Evolutionary conservation across 768 basidiomycete genomes (phyloP), one percentile per base, ranked within the genome.

Genomic region (Mycena polygramma): DNA sequence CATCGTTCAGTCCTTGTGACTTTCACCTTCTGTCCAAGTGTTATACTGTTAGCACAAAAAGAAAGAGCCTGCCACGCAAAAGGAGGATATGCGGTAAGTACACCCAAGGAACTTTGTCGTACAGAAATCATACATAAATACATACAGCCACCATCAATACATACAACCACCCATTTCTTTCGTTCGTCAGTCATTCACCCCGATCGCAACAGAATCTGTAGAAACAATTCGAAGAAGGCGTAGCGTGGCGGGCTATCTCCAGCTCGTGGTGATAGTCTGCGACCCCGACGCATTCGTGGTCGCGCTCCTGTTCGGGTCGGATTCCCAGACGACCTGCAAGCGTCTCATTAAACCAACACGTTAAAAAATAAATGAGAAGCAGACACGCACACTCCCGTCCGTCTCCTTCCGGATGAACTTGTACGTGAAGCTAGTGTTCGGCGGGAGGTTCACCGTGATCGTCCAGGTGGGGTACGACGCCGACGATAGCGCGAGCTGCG

Each of bases 381-480:
- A 58, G 41, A 20, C 11, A 78, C 87, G 74, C 68, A 89, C 87
- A 57, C 76, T 82, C n/a, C 87, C 88, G 69, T 86, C 79, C 4
- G 82, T 78, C 62, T 86, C 85, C 75, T 88, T 90, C 35, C 88
- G 79, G 72, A 91, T 88, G 65, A 89, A 90, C 77, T 91, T 91
- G 78, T 87, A 91, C 69, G 87, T 69, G 76, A 91, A 90, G 4
- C 73, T 71, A 0, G 87, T 87, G 63, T 79, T 82, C 0, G 85
- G 79, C 2, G 89, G 88, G 0, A 92, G 73, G n/a, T 78, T 77
- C 7, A 90, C 79, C 0, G 86, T 86, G 20, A 84, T 82, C 4
- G 79, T 82, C 90, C 89, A 91, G 2, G 84, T 80, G 7, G 89
- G 89, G 69, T 90, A 90, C 20, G 78, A 76, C 2, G 84, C 83